A percentile compares a stretch with the other conserved stretches of the same genome.
Conservation (phyloP, 2,329 filamentous ascomycete genomes). For the Aspergillus spinulosporus region DNA sequence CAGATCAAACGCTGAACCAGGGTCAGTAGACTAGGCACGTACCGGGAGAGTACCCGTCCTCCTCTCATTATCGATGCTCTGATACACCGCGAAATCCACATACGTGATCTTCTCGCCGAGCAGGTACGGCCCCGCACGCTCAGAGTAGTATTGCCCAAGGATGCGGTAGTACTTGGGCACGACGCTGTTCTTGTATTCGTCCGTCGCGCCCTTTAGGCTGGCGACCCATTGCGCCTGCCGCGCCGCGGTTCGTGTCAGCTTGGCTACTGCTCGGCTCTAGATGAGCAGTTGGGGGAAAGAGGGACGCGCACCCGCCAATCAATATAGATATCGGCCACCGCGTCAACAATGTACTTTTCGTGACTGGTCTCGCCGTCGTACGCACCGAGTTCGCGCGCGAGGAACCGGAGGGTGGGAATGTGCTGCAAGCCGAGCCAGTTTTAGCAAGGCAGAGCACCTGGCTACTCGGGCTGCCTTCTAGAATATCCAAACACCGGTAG, state of each 20-base stretch:
- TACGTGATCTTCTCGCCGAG: background rate
- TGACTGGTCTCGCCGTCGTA: background rate
- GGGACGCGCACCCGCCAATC: slow-evolving; percentile 1
- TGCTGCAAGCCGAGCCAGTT: background rate
- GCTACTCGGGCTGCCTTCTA: no score
- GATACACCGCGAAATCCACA: slow-evolving; percentile 6
- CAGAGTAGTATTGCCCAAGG: background rate
- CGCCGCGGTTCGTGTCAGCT: no score
- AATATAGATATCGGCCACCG: slow-evolving; percentile 3
- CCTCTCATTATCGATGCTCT: slow-evolving; percentile 7
- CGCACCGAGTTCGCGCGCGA: background rate
- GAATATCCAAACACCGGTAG: no score
- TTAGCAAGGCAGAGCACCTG: no score
- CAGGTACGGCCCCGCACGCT: background rate
- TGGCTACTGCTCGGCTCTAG: no score
- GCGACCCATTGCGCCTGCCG: slow-evolving; percentile 2
- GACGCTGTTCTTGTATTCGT: background rate
- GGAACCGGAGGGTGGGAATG: slow-evolving; percentile 2
- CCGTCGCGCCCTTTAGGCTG: background rate
- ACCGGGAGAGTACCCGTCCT: slow-evolving; percentile 9
- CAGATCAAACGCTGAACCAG: background rate
- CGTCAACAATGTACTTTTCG: slow-evolving; percentile 7
- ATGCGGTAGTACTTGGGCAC: background rate
- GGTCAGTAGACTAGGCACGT: background rate
- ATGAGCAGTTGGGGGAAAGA: background rate